These are phyloP conservation scores for Mycocentrospora acerina DNA, from an alignment of 2,329 filamentous ascomycete genomes.

Conservation along the genomic window DNA sequence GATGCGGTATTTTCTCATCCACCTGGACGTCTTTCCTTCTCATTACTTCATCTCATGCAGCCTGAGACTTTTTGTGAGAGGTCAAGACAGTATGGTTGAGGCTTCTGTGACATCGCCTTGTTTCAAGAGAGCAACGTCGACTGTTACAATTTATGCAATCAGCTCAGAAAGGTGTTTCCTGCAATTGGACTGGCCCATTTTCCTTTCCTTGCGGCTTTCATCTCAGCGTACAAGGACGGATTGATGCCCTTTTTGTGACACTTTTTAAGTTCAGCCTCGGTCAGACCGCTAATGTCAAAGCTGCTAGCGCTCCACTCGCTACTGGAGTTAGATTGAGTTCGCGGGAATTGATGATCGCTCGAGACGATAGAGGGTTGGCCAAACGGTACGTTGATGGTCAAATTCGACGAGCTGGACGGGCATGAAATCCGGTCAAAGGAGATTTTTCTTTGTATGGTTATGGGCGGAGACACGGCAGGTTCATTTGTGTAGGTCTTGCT, in stretches of 20 bases:
- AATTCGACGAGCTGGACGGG: conserved; percentile 27
- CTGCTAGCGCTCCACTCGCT: conserved; percentile 44
- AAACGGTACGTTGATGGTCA: conserved; percentile 22
- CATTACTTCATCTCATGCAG: too few species aligned
- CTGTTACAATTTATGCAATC: too few species aligned
- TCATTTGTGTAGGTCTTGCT: not conserved
- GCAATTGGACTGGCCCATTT: conserved; percentile 39
- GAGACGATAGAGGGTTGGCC: conserved; percentile 16
- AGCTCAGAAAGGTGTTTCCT: conserved; percentile 34
- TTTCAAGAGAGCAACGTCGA: too few species aligned
- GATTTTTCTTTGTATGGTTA: conserved; percentile 35
- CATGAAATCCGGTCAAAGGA: conserved; percentile 38
- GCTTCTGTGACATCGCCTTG: too few species aligned
- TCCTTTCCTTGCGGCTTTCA: conserved; percentile 48
- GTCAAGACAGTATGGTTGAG: too few species aligned
- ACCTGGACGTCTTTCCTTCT: too few species aligned
- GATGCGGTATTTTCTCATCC: too few species aligned
- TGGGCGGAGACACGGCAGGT: not conserved
- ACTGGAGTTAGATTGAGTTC: conserved; percentile 22
- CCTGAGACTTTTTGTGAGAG: too few species aligned
- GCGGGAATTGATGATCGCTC: conserved; percentile 4
- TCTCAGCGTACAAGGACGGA: conserved; percentile 49
- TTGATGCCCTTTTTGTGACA: conserved; percentile 52
- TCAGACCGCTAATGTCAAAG: conserved; percentile 43
- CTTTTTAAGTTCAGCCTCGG: conserved; percentile 46